Conservation (phyloP, 106 monocot species). For the Acanthochlamys bracteata region DNA sequence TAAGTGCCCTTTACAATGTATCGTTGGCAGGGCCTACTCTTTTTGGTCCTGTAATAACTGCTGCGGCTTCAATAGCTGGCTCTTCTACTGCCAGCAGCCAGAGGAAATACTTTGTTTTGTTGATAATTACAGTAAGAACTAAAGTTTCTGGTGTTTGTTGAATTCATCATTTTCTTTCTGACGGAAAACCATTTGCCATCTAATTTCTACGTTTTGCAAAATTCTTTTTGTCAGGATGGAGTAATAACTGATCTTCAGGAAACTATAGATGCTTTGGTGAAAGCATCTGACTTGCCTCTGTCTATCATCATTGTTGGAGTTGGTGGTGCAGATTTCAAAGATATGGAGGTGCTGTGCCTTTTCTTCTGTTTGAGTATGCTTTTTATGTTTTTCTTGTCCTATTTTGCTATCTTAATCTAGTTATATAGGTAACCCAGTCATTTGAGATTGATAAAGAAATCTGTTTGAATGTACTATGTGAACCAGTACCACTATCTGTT, state of each 20-base stretch:
- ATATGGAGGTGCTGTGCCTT: conserved; percentile 68
- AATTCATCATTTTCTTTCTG: no score
- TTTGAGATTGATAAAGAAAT: no score
- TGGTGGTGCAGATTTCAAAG: conserved; percentile 84
- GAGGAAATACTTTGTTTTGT: conserved; percentile 70
- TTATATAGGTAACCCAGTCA: no score
- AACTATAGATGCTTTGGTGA: conserved; percentile 79
- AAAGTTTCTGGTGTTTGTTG: neutral
- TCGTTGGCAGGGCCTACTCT: conserved; percentile 91
- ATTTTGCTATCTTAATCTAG: no score
- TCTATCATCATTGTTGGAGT: conserved; percentile 94
- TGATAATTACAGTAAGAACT: conserved; percentile 69
- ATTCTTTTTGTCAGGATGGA: conserved; percentile 60
- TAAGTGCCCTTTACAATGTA: conserved; percentile 82
- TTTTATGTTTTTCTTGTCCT: no score
- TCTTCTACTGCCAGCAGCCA: conserved; percentile 35
- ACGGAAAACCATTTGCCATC: no score
- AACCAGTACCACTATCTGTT: no score
- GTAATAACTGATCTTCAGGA: conserved; percentile 93
- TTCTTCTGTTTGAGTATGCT: no score
- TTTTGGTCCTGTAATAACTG: conserved; percentile 71
- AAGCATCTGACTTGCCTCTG: conserved; percentile 82
- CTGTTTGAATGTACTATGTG: no score
- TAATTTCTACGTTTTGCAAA: conserved; percentile 9
- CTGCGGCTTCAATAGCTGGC: conserved; percentile 60